Evolutionary conservation across 495 filamentous ascomycete species (phyloP).

Genomic region (Talaromyces thailandensis): DNA sequence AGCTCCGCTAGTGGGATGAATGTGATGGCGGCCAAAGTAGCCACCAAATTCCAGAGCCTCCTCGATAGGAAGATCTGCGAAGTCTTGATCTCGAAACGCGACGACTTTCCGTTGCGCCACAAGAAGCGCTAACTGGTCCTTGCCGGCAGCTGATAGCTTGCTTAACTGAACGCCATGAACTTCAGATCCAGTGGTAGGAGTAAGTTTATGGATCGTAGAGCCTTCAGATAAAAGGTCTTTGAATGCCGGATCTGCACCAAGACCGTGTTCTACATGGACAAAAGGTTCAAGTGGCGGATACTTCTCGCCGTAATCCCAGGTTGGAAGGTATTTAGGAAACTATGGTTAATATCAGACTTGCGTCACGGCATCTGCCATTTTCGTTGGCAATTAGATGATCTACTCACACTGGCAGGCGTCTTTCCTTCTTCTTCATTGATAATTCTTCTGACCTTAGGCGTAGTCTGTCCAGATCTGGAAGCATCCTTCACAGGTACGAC

Average conservation of each 20-base stretch:
- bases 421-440: conserved; percentile 21
- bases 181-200: conserved; percentile 68
- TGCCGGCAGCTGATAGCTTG: conserved; percentile 54
- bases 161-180: conserved; percentile 69
- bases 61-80: conserved; percentile 63
- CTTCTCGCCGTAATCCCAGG: conserved; percentile 19
- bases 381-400: not conserved
- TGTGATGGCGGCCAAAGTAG: conserved; percentile 78
- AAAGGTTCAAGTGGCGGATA: conserved; percentile 62
- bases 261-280: conserved; percentile 63
- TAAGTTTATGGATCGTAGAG: conserved; percentile 44
- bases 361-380: not conserved
- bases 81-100: conserved; percentile 71
- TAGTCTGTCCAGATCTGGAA: not conserved
- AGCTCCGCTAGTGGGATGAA: conserved; percentile 69
- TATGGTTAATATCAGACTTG: not conserved
- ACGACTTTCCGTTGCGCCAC: conserved; percentile 75
- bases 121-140: conserved; percentile 73
- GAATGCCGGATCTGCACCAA: conserved; percentile 57
- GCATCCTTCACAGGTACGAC: conserved; percentile 13
- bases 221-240: conserved; percentile 53
- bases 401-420: conserved; percentile 18
- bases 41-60: conserved; percentile 60
- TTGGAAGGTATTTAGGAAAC: conserved; percentile 19
- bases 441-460: conserved; percentile 14